A percentile compares a stretch with the other conserved stretches of the same genome.
phyloP scores from a whole-genome alignment of 371 early-diverging fungal genomes.

The Conidiobolus incongruus region DNA sequence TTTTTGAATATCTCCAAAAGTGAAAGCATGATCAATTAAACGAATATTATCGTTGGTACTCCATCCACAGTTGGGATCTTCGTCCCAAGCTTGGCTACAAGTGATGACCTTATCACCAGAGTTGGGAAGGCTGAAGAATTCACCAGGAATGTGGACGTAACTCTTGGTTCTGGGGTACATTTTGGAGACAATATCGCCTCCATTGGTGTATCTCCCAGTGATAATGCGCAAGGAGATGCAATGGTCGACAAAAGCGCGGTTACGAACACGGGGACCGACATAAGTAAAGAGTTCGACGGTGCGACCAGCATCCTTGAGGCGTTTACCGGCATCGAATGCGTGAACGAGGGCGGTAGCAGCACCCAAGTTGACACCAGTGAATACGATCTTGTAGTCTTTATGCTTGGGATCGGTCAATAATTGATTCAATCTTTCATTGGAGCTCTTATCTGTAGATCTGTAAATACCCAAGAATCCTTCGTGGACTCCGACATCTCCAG shows the following conservation, averaged over 20 bases:
- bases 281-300: not conserved
- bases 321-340: not conserved
- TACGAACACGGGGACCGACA: not conserved
- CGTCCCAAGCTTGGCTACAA: not conserved
- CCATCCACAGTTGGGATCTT: conserved; percentile 1
- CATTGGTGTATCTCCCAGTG: not conserved
- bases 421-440: not conserved
- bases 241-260: not conserved
- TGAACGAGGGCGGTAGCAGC: not conserved
- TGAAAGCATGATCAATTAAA: too few species aligned
- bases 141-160: not conserved
- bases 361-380: conserved; percentile 1
- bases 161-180: not conserved
- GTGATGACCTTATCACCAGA: not conserved
- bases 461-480: not conserved
- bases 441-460: not conserved
- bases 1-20: too few species aligned
- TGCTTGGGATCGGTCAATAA: not conserved
- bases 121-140: not conserved
- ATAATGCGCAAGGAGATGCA: not conserved
- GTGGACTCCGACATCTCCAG: not conserved
- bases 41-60: too few species aligned
- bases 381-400: not conserved
- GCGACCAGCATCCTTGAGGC: not conserved
- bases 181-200: not conserved